Conservation (phyloP, 768 basidiomycete species). For the Suillus occidentalis region DNA sequence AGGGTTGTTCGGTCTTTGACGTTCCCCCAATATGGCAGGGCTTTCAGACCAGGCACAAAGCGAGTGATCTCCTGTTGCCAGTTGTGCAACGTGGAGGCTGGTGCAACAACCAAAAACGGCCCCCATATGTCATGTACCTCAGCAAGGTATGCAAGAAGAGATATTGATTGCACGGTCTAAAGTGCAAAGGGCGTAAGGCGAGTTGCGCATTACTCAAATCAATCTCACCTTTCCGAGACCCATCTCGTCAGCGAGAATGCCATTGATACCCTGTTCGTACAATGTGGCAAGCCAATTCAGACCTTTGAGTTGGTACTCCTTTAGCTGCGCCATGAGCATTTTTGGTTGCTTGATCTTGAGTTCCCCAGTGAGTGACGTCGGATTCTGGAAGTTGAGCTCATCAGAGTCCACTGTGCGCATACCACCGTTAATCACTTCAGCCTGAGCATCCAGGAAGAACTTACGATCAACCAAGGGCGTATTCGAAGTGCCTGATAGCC, state of each 20-base stretch:
- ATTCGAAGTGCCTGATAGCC: slow-evolving; percentile 26
- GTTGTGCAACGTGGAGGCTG: slow-evolving; percentile 95
- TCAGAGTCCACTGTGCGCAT: slow-evolving; percentile 77
- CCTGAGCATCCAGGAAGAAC: slow-evolving; percentile 25
- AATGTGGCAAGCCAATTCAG: slow-evolving; percentile 97
- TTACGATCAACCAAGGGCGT: slow-evolving; percentile 71
- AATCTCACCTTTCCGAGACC: slow-evolving; percentile 77
- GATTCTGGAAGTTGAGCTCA: slow-evolving; percentile 99
- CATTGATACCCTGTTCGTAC: slow-evolving; percentile 99
- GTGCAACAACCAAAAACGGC: slow-evolving; percentile 96
- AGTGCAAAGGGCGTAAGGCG: slow-evolving; percentile 2
- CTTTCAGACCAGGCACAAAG: slow-evolving; percentile 92
- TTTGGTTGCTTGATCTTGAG: slow-evolving; percentile 88
- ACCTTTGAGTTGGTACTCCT: slow-evolving; percentile 98
- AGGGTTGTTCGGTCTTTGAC: slow-evolving; percentile 93
- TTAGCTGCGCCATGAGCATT: slow-evolving; percentile 95
- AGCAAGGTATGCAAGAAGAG: slow-evolving; percentile 91
- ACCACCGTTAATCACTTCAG: slow-evolving; percentile 9
- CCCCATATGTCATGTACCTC: slow-evolving; percentile 99
- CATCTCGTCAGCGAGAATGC: slow-evolving; percentile 99
- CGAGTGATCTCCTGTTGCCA: slow-evolving; percentile 99
- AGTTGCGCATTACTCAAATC: slow-evolving; percentile 2
- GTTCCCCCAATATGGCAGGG: slow-evolving; percentile 97
- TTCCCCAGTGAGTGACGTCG: slow-evolving; percentile 82
- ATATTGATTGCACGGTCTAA: slow-evolving; percentile 97